phyloP scores from a whole-genome alignment of 164 flowering plant species.

The Magnolia kwangsiensis region DNA sequence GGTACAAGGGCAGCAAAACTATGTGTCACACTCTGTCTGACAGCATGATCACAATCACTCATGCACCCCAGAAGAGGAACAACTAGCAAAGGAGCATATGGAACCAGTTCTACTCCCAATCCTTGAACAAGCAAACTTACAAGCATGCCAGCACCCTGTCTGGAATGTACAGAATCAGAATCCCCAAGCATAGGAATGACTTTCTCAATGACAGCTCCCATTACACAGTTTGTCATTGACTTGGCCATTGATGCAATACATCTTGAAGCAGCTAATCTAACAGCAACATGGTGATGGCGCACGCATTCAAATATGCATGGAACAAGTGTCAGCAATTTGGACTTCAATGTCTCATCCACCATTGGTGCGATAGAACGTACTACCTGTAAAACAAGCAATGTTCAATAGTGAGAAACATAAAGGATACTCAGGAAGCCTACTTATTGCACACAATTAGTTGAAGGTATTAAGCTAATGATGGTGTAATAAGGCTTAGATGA shows the following conservation, averaged over 20 bases:
- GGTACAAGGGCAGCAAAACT: conserved; percentile 99
- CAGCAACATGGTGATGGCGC: conserved; percentile 84
- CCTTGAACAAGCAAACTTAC: conserved; percentile 88
- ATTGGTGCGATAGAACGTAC: conserved; percentile 81
- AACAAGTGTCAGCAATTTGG: conserved; percentile 67
- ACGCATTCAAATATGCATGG: conserved; percentile 86
- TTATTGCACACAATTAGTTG: no score
- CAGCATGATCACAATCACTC: conserved; percentile 89
- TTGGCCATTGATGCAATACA: conserved; percentile 94
- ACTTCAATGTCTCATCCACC: conserved; percentile 56
- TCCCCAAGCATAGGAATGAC: conserved; percentile 83
- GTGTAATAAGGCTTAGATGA: no score
- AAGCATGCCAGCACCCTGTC: conserved; percentile 99
- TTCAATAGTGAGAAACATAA: no score
- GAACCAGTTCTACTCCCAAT: conserved; percentile 79
- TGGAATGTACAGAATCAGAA: conserved; percentile 58
- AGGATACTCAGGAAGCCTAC: no score
- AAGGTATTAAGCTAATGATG: no score
- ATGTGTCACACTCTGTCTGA: conserved; percentile 90
- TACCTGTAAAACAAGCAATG: conserved; percentile 38
- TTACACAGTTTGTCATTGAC: conserved; percentile 65
- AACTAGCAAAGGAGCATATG: conserved; percentile 85
- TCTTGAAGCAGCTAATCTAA: conserved; percentile 92
- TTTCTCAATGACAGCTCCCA: conserved; percentile 80
- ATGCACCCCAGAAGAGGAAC: conserved; percentile 96